Conservation (phyloP, 805 yeast species). For the Starmerella vaccinii region DNA sequence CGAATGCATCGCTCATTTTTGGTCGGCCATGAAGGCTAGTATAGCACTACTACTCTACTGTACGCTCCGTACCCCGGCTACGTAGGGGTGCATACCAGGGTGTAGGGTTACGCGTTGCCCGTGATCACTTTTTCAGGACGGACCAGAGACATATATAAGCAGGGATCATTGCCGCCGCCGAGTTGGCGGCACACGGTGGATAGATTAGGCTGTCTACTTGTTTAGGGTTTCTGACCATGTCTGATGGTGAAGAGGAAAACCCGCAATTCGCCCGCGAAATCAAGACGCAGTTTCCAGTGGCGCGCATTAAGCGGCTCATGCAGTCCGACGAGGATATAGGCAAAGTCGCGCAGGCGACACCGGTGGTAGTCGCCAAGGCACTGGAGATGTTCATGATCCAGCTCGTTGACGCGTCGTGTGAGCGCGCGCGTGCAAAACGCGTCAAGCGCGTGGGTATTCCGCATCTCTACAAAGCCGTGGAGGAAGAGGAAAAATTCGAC, state of each 20-base stretch:
- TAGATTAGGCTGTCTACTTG: no score
- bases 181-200: no score
- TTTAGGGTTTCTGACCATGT: constrained; percentile 3
- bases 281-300: constrained; percentile 42
- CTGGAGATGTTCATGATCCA: constrained; percentile 85
- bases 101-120: constrained; percentile 2
- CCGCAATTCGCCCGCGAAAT: constrained; percentile 28
- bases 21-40: constrained; percentile 12
- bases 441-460: constrained; percentile 73
- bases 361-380: constrained; percentile 94
- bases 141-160: constrained; percentile 1
- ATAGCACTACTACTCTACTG: no score
- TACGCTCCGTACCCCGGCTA: not conserved
- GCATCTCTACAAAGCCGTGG: constrained; percentile 74
- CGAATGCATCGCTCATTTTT: constrained; percentile 58
- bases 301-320: constrained; percentile 91
- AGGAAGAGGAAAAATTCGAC: constrained; percentile 82
- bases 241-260: constrained; percentile 11
- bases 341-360: constrained; percentile 97
- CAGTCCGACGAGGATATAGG: constrained; percentile 98
- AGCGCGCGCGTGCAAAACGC: constrained; percentile 64
- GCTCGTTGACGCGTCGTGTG: constrained; percentile 71
- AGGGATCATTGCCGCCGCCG: not conserved
- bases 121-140: constrained; percentile 1
- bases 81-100: constrained; percentile 2